These are phyloP conservation scores for Aspergillus luchuensis DNA, from an alignment of 2,329 filamentous ascomycete genomes.

Conservation along the genomic window DNA sequence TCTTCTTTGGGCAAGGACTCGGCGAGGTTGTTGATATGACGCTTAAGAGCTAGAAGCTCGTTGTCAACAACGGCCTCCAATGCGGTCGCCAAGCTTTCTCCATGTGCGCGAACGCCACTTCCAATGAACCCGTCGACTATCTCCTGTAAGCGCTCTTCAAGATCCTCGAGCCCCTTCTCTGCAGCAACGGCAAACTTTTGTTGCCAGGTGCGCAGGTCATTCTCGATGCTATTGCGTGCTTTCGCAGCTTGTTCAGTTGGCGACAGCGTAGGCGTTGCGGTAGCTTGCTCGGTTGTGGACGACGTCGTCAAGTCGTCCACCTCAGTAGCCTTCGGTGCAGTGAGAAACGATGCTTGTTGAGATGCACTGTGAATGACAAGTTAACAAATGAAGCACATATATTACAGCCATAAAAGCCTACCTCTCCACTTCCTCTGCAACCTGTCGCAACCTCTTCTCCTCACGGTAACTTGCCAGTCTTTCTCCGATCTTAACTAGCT, in stretches of 20 bases:
- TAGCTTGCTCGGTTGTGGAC: conserved; percentile 28
- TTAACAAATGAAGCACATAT: neutral
- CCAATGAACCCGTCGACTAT: conserved; percentile 73
- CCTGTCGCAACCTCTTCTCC: conserved; percentile 63
- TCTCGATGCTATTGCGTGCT: conserved; percentile 66
- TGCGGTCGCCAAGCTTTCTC: conserved; percentile 59
- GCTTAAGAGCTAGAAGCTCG: conserved; percentile 67
- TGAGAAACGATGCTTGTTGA: conserved; percentile 26
- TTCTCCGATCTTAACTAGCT: conserved; percentile 88
- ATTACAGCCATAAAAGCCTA: conserved; percentile 23
- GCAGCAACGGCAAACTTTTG: conserved; percentile 82
- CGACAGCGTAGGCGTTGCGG: conserved; percentile 42
- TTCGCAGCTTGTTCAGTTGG: conserved; percentile 45
- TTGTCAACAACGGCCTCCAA: conserved; percentile 68
- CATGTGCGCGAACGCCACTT: conserved; percentile 57
- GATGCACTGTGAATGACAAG: conserved; percentile 14
- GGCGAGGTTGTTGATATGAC: conserved; percentile 61
- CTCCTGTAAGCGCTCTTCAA: conserved; percentile 64
- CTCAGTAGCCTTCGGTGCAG: conserved; percentile 21
- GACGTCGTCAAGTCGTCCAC: conserved; percentile 26
- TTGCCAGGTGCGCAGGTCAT: conserved; percentile 84
- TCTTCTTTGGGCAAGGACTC: conserved; percentile 60
- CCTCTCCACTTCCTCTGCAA: conserved; percentile 57
- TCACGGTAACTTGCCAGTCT: conserved; percentile 69
- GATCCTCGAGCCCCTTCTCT: conserved; percentile 75